A percentile compares a stretch with the other conserved stretches of the same genome.
Conservation (phyloP, 805 yeast species). For the Saturnispora saitoi region DNA sequence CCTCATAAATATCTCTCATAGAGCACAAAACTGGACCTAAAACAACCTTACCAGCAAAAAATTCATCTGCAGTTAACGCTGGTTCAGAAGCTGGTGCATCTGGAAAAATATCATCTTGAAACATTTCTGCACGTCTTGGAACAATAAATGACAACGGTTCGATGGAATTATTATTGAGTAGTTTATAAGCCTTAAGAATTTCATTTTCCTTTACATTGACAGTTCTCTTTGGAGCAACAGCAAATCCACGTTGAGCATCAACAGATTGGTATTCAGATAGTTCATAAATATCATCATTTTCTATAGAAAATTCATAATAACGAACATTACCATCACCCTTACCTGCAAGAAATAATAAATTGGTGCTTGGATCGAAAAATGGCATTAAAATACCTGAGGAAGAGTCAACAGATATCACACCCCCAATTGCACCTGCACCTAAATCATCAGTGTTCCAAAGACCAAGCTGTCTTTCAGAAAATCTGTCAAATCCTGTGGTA, state of each 20-base stretch:
- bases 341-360: slow-evolving; percentile 83
- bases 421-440: slow-evolving; percentile 79
- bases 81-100: slow-evolving; percentile 78
- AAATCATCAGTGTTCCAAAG: slow-evolving; percentile 80
- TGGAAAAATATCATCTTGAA: slow-evolving; percentile 89
- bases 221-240: slow-evolving; percentile 75
- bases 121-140: slow-evolving; percentile 88
- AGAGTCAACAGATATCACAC: slow-evolving; percentile 77
- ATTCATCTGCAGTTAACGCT: slow-evolving; percentile 72
- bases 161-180: slow-evolving; percentile 73
- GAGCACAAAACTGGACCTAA: slow-evolving; percentile 74
- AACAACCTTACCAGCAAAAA: slow-evolving; percentile 69
- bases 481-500: slow-evolving; percentile 90
- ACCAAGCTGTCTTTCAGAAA: slow-evolving; percentile 92
- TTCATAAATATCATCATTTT: slow-evolving; percentile 68
- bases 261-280: slow-evolving; percentile 84
- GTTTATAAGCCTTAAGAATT: slow-evolving; percentile 71
- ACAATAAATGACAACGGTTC: slow-evolving; percentile 92
- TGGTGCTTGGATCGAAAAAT: slow-evolving; percentile 71
- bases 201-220: slow-evolving; percentile 81
- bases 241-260: slow-evolving; percentile 95
- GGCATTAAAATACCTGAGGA: slow-evolving; percentile 94
- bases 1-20: slow-evolving; percentile 75
- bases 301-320: slow-evolving; percentile 69
- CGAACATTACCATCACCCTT: slow-evolving; percentile 98